A percentile compares a stretch with the other conserved stretches of the same genome.
Evolutionary conservation across 2,329 filamentous ascomycete genomes (phyloP).

Genomic region (Sclerotinia subarctica): DNA sequence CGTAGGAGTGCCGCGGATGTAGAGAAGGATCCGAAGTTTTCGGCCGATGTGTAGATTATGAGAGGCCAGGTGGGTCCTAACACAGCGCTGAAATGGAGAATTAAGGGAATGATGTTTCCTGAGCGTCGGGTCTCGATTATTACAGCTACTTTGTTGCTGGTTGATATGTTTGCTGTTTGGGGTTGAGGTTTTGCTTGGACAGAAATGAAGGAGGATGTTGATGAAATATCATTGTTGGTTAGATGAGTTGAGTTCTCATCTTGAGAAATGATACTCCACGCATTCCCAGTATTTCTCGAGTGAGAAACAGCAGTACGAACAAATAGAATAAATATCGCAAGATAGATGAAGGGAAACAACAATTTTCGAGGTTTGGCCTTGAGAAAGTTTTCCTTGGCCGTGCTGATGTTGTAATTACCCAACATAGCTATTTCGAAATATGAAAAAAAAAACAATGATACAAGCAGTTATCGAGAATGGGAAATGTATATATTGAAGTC

Average conservation of each 20-base stretch:
- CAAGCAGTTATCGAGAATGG: not conserved
- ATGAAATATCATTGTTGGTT: not conserved
- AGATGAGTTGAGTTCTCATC: not conserved
- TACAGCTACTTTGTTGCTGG: constrained; percentile 39
- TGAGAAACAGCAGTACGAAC: constrained; percentile 9
- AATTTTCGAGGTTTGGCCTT: constrained; percentile 19
- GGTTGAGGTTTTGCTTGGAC: constrained; percentile 4
- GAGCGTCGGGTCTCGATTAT: constrained; percentile 42
- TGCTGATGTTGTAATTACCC: constrained; percentile 1
- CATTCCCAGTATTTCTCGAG: not conserved
- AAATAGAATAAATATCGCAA: constrained; percentile 10
- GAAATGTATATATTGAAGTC: not conserved
- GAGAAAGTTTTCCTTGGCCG: constrained; percentile 12
- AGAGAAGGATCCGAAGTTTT: constrained; percentile 35
- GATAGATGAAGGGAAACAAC: constrained; percentile 11
- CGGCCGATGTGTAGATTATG: constrained; percentile 42
- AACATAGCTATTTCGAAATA: constrained; percentile 12
- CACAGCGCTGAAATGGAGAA: constrained; percentile 42
- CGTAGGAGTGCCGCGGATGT: constrained; percentile 41
- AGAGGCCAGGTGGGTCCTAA: constrained; percentile 46
- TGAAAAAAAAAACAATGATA: not conserved
- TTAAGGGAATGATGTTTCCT: constrained; percentile 39
- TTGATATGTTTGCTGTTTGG: constrained; percentile 28
- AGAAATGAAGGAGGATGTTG: not conserved
- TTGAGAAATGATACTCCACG: not conserved